A percentile compares a stretch with the other conserved stretches of the same genome.
phyloP scores from a whole-genome alignment of 176 grass and related monocot genomes.

The Puccinellia tenuiflora region DNA sequence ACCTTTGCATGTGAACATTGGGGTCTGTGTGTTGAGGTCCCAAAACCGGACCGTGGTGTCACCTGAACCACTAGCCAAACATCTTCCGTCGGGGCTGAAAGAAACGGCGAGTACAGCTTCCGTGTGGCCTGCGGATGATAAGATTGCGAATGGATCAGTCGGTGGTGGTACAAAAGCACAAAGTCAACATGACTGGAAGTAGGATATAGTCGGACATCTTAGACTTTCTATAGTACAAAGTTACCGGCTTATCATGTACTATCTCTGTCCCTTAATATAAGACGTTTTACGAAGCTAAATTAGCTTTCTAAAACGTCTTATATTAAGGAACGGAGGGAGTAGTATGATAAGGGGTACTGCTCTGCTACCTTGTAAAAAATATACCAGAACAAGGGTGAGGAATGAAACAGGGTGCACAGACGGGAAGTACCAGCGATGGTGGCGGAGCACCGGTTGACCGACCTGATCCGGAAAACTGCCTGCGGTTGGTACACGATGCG shows the following conservation, averaged over 20 bases:
- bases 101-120: slow-evolving; percentile 91
- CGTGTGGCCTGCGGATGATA: slow-evolving; percentile 57
- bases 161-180: not conserved
- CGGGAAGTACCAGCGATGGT: slow-evolving; percentile 66
- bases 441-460: slow-evolving; percentile 81
- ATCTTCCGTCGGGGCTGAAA: slow-evolving; percentile 77
- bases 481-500: slow-evolving; percentile 87
- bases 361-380: not conserved
- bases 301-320: too few species aligned
- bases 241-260: not conserved
- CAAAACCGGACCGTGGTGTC: slow-evolving; percentile 88
- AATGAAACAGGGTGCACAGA: not conserved
- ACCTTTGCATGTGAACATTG: slow-evolving; percentile 90
- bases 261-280: too few species aligned
- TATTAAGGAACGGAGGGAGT: too few species aligned
- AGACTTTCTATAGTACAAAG: not conserved
- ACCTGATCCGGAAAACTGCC: slow-evolving; percentile 80
- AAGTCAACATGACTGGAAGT: not conserved
- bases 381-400: slow-evolving; percentile 1
- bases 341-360: too few species aligned
- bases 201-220: not conserved
- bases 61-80: slow-evolving; percentile 87
- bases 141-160: not conserved
- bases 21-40: slow-evolving; percentile 90
- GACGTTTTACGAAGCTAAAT: too few species aligned